phyloP scores from a whole-genome alignment of 805 yeast genomes.

The Candida caryicola region DNA sequence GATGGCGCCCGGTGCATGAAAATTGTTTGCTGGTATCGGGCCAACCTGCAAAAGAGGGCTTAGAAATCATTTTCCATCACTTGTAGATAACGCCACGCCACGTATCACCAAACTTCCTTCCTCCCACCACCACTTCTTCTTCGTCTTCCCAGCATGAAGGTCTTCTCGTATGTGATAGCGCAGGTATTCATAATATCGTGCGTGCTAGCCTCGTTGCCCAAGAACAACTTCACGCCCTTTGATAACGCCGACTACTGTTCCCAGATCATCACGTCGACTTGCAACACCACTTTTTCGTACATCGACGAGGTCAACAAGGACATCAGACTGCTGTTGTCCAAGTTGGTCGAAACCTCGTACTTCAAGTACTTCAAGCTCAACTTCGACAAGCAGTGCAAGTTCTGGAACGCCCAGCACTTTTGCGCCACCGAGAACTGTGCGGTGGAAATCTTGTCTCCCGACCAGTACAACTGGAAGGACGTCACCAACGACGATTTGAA shows the following conservation, averaged over 20 bases:
- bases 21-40: not conserved
- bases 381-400: conserved; percentile 79
- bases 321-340: conserved; percentile 48
- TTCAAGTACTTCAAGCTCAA: conserved; percentile 87
- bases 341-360: conserved; percentile 69
- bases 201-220: conserved; percentile 1
- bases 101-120: not conserved
- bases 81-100: not conserved
- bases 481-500: conserved; percentile 56
- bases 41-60: too few species aligned
- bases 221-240: conserved; percentile 30
- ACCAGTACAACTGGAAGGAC: conserved; percentile 67
- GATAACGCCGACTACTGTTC: conserved; percentile 44
- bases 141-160: not conserved
- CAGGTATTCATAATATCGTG: too few species aligned
- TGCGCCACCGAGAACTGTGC: conserved; percentile 90
- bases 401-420: conserved; percentile 77
- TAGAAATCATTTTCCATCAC: too few species aligned
- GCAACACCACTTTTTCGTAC: conserved; percentile 45
- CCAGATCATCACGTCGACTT: conserved; percentile 42
- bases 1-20: not conserved
- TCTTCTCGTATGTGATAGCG: not conserved
- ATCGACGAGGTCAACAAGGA: conserved; percentile 36
- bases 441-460: conserved; percentile 67
- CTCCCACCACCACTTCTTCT: not conserved